Percentiles rank a stretch among this genome's conserved stretches.
Conservation (phyloP, 2,329 filamentous ascomycete species). For the Gaeumannomyces sp. region DNA sequence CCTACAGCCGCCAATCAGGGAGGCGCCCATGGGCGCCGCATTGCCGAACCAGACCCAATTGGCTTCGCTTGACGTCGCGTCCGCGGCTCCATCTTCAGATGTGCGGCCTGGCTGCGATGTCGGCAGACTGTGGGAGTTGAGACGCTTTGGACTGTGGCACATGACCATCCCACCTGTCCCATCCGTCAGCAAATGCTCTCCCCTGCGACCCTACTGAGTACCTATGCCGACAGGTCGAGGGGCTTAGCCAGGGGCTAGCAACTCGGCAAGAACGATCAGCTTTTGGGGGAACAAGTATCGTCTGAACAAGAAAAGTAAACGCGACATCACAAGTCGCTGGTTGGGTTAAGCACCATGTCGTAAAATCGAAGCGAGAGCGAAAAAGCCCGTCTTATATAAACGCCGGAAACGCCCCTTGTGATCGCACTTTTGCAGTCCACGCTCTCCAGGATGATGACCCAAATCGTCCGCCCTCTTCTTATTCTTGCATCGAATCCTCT, state of each 20-base stretch:
- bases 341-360: neutral
- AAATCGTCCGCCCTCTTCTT: constrained; percentile 12
- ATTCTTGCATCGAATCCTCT: constrained; percentile 47
- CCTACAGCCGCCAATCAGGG: constrained; percentile 9
- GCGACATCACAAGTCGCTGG: neutral
- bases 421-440: constrained; percentile 6
- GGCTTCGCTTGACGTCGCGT: neutral
- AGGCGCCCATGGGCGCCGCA: neutral
- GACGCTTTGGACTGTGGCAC: neutral
- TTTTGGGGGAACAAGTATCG: too few relatives aligned
- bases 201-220: too few relatives aligned
- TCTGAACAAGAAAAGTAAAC: neutral
- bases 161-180: neutral
- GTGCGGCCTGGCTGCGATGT: neutral
- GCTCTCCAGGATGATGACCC: neutral
- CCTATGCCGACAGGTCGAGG: too few relatives aligned
- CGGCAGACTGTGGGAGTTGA: neutral
- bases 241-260: too few relatives aligned
- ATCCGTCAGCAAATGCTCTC: too few relatives aligned
- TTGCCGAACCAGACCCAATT: neutral
- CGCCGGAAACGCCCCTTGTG: constrained; percentile 7
- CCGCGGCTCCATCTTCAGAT: neutral
- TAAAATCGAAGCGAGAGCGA: neutral
- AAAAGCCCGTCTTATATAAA: constrained; percentile 12
- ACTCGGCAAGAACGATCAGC: too few relatives aligned